A percentile compares a stretch with the other conserved stretches of the same genome.
These are phyloP conservation scores for Forsythia suspensa DNA, from an alignment of 257 asterid species.

Conservation along the genomic window DNA sequence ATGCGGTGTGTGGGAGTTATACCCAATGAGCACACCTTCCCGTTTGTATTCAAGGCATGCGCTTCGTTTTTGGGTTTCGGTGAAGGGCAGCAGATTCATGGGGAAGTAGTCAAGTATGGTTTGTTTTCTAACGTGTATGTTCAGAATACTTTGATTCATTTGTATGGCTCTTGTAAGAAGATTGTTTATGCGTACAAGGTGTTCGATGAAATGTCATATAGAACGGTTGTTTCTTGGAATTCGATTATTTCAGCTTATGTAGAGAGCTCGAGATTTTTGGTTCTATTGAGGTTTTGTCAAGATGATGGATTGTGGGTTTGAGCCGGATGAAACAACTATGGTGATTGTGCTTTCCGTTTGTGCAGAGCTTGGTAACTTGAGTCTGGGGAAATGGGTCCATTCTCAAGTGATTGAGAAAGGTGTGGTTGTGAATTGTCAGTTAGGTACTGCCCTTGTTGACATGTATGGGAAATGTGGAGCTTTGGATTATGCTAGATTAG, in stretches of 20 bases:
- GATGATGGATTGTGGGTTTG: constrained; percentile 46
- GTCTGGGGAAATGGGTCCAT: constrained; percentile 68
- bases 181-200: constrained; percentile 43
- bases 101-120: constrained; percentile 66
- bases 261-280: constrained; percentile 52
- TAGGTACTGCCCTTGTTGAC: constrained; percentile 78
- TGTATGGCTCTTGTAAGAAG: constrained; percentile 60
- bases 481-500: constrained; percentile 48
- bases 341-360: constrained; percentile 68
- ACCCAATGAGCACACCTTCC: constrained; percentile 68
- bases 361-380: constrained; percentile 62
- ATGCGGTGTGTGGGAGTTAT: constrained; percentile 52
- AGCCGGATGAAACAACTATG: constrained; percentile 69
- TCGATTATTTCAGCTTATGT: constrained; percentile 57
- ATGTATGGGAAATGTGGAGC: constrained; percentile 78
- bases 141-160: constrained; percentile 55
- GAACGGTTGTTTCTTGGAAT: constrained; percentile 76
- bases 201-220: constrained; percentile 63
- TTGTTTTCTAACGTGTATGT: constrained; percentile 52
- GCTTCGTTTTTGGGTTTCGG: constrained; percentile 45
- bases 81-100: constrained; percentile 70
- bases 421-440: constrained; percentile 49
- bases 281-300: constrained; percentile 35
- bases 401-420: constrained; percentile 60
- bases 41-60: constrained; percentile 62